phyloP scores from a whole-genome alignment of 176 grass and related monocot species.

The Hordeum marinum region DNA sequence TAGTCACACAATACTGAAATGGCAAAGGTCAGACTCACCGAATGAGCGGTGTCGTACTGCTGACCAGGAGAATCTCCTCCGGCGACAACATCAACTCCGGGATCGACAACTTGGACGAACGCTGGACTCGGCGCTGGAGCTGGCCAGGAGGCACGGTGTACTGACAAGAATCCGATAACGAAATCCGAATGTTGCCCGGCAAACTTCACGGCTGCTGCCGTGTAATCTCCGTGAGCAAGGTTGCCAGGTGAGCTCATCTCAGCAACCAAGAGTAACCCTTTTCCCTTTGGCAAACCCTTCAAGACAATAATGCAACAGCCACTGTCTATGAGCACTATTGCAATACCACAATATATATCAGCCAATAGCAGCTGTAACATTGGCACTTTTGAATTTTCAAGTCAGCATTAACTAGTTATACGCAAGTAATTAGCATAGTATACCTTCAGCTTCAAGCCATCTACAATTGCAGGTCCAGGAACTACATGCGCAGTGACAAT shows the following conservation, averaged over 20 bases:
- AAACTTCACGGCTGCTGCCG: constrained; percentile 75
- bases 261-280: constrained; percentile 75
- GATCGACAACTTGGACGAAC: constrained; percentile 52
- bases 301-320: constrained; percentile 14
- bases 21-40: constrained; percentile 45
- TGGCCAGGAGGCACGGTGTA: constrained; percentile 83
- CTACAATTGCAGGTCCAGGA: constrained; percentile 82
- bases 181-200: constrained; percentile 82
- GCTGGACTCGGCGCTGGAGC: constrained; percentile 36
- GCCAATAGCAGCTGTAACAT: neutral
- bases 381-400: neutral
- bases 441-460: constrained; percentile 90
- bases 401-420: neutral
- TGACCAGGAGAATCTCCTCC: constrained; percentile 76
- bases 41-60: constrained; percentile 63
- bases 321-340: neutral
- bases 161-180: constrained; percentile 91
- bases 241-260: constrained; percentile 96
- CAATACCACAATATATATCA: neutral
- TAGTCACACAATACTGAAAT: neutral
- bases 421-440: neutral
- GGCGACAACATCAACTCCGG: constrained; percentile 63
- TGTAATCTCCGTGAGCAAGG: constrained; percentile 87
- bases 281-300: constrained; percentile 84
- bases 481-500: constrained; percentile 86